Evolutionary conservation across 2,329 filamentous ascomycete species (phyloP).

Genomic region (Cadophora malorum): DNA sequence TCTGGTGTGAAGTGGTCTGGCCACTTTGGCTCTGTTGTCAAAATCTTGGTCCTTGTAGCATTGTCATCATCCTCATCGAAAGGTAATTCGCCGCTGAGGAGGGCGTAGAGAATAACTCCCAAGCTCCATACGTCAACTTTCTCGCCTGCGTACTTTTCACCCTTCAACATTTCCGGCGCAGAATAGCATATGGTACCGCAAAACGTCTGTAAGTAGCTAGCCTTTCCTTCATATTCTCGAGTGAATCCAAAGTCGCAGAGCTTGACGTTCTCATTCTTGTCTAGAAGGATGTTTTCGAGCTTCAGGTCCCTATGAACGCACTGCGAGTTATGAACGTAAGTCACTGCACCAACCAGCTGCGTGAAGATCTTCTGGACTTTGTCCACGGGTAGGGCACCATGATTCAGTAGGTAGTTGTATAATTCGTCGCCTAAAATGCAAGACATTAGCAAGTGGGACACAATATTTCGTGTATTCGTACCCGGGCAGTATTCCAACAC

Average conservation of each 20-base stretch:
- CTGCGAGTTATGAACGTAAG: constrained; percentile 92
- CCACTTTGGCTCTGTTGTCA: constrained; percentile 84
- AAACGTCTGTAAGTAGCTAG: constrained; percentile 95
- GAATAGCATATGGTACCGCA: constrained; percentile 98
- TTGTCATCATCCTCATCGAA: constrained; percentile 97
- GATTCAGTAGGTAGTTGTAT: constrained; percentile 90
- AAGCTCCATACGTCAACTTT: constrained; percentile 98
- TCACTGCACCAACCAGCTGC: constrained; percentile 91
- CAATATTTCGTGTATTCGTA: constrained; percentile 50
- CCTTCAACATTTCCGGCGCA: constrained; percentile 97
- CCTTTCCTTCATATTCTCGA: constrained; percentile 92
- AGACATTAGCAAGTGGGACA: constrained; percentile 21
- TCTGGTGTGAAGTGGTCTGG: constrained; percentile 80
- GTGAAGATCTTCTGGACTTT: constrained; percentile 97
- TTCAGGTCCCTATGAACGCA: constrained; percentile 98
- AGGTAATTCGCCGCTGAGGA: constrained; percentile 84
- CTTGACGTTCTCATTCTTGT: constrained; percentile 97
- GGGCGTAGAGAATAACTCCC: constrained; percentile 82
- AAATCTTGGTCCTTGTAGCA: constrained; percentile 82
- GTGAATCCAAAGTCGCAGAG: constrained; percentile 98
- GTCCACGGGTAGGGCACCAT: constrained; percentile 81
- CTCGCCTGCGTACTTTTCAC: constrained; percentile 96
- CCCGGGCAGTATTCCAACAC: constrained; percentile 96
- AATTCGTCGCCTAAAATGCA: constrained; percentile 79
- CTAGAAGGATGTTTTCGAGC: constrained; percentile 93